phyloP scores from a whole-genome alignment of 495 filamentous ascomycete genomes.

The Neurospora terricola region DNA sequence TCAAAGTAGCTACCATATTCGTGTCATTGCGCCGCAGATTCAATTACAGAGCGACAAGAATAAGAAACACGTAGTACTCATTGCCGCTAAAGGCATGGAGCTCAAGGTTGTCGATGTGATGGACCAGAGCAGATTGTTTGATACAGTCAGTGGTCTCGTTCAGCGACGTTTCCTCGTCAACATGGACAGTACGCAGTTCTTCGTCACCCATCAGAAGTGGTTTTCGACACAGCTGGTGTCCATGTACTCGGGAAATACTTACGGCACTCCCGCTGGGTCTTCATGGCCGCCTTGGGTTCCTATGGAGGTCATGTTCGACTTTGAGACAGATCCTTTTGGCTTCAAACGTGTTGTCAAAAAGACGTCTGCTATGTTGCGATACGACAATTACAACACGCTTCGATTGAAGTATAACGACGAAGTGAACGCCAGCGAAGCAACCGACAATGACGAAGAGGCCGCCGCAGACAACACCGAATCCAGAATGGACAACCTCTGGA shows the following conservation, averaged over 20 bases:
- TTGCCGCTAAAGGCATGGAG: slow-evolving; percentile 93
- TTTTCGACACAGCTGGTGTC: slow-evolving; percentile 71
- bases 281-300: slow-evolving; percentile 97
- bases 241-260: slow-evolving; percentile 87
- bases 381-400: slow-evolving; percentile 96
- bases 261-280: slow-evolving; percentile 74
- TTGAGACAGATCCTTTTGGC: slow-evolving; percentile 80
- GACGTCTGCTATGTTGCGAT: slow-evolving; percentile 86
- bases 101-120: slow-evolving; percentile 94
- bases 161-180: slow-evolving; percentile 87
- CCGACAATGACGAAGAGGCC: slow-evolving; percentile 12
- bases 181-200: slow-evolving; percentile 96
- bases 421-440: slow-evolving; percentile 52
- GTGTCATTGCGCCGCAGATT: slow-evolving; percentile 92
- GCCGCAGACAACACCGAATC: slow-evolving; percentile 52
- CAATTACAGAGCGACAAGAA: slow-evolving; percentile 98
- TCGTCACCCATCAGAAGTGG: slow-evolving; percentile 85
- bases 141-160: slow-evolving; percentile 88
- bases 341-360: slow-evolving; percentile 91
- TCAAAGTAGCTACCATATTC: slow-evolving; percentile 87
- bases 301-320: slow-evolving; percentile 97
- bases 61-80: slow-evolving; percentile 79
- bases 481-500: slow-evolving; percentile 88
- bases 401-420: slow-evolving; percentile 97
- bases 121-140: slow-evolving; percentile 85